phyloP scores from a whole-genome alignment of 2,329 filamentous ascomycete species.

The Apiospora arundinis region DNA sequence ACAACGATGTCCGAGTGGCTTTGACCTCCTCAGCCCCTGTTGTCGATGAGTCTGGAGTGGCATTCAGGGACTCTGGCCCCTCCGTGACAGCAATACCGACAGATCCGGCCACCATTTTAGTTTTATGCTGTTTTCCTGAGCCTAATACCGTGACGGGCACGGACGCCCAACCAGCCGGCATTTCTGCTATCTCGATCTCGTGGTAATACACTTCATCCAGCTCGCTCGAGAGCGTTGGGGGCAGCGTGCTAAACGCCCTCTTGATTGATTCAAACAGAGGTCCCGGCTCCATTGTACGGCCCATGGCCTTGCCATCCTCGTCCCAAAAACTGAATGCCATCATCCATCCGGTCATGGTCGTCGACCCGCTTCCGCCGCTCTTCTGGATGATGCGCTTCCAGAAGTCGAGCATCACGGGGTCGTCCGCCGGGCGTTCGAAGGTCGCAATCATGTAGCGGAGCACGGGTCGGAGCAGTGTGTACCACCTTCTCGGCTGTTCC shows the following conservation, averaged over 20 bases:
- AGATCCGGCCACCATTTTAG: neutral
- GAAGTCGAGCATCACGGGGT: slow-evolving; percentile 30
- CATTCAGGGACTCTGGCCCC: neutral
- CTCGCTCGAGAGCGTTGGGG: neutral
- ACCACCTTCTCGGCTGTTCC: slow-evolving; percentile 27
- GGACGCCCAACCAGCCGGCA: neutral
- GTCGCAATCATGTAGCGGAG: slow-evolving; percentile 36
- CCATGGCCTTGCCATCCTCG: slow-evolving; percentile 13
- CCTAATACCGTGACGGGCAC: slow-evolving; percentile 4
- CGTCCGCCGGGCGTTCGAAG: slow-evolving; percentile 35
- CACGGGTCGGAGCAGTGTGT: slow-evolving; percentile 32
- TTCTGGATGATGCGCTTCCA: slow-evolving; percentile 32
- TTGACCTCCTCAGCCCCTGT: neutral
- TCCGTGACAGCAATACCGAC: neutral
- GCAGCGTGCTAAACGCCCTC: neutral
- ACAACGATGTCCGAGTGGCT: no score
- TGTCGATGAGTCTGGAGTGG: neutral
- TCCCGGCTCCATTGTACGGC: neutral
- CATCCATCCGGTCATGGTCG: slow-evolving; percentile 41
- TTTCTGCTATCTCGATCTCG: neutral
- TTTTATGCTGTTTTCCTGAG: neutral
- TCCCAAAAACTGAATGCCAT: slow-evolving; percentile 44
- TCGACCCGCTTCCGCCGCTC: slow-evolving; percentile 29
- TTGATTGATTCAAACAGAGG: neutral
- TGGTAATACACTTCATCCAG: slow-evolving; percentile 1